Evolutionary conservation across 164 flowering plant genomes (phyloP), one percentile per base, ranked within the genome.

Genomic region (Chimonanthus praecox): DNA sequence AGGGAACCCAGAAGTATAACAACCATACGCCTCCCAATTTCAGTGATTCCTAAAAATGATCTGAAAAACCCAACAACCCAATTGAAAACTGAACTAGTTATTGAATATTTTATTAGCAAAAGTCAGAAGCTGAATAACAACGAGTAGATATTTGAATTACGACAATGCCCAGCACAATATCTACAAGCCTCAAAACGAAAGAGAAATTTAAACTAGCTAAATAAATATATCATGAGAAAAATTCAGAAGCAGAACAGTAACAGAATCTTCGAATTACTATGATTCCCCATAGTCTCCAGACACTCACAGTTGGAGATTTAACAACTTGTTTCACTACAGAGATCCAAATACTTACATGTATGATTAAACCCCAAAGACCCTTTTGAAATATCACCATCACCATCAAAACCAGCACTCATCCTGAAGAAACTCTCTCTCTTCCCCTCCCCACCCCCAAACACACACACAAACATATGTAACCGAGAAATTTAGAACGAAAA

Each of bases 51-150:
- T 64, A 51, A 0, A 45, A 50, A 65, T 18, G 62, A 70, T 64
- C 70, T 64, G 43, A 54, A 20, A 54, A 75, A 49, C 69, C 16
- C 48, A 70, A 58, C 65, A 54, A 65, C 51, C 62, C 70, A 71
- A 58, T 48, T 6, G 8, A 69, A 74, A 50, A 33, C 71, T 66
- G 20, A 46, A 0, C 7, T 20, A 71, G 43, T 62, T 62, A 51
- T 9, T 64, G 7, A 54, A 75, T 44, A 44, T 21, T n/a, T 49
- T 20, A 64, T 33, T 2, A 65, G 47, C 44, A 47, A 75, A 45
- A 10, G 4, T 49, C 48, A 63, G 10, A 4, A 64, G 72, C 48
- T 43, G 45, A 58, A n/a, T 8, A 8, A 10, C 15, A 58, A 58
- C 61, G 16, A 10, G 16, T 58, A 58, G 16, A 58, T 58, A 13